phyloP scores from a whole-genome alignment of 1,139 yeast genomes.

The Yamadazyma conglobata region DNA sequence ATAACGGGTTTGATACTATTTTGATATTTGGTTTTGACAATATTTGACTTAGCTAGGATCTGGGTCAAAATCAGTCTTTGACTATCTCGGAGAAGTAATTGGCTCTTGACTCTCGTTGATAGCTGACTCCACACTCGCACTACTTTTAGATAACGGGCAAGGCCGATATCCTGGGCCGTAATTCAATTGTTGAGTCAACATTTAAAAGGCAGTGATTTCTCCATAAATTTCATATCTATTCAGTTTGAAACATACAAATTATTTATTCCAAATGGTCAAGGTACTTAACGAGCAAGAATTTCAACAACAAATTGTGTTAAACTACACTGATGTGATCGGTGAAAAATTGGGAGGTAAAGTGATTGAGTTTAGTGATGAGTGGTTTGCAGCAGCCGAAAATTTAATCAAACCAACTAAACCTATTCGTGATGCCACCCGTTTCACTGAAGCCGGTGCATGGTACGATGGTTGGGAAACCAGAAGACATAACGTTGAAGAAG shows the following conservation, averaged over 20 bases:
- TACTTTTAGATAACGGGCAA: constrained; percentile 4
- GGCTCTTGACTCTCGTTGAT: constrained; percentile 5
- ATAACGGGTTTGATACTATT: no score
- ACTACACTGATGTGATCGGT: constrained; percentile 73
- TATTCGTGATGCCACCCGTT: constrained; percentile 73
- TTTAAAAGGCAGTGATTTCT: no score
- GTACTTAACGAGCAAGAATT: constrained; percentile 38
- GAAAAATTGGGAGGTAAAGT: constrained; percentile 78
- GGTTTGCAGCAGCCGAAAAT: constrained; percentile 94
- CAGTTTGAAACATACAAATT: background rate
- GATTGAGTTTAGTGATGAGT: constrained; percentile 72
- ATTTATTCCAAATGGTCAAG: constrained; percentile 22
- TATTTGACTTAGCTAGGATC: no score
- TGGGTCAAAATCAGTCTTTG: no score
- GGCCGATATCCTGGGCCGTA: constrained; percentile 1
- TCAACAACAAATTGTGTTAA: constrained; percentile 41
- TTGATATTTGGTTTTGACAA: no score
- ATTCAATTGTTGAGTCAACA: background rate
- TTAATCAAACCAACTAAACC: constrained; percentile 78
- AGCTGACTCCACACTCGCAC: no score
- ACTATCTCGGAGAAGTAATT: background rate
- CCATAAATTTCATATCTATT: no score
- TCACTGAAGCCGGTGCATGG: constrained; percentile 90
- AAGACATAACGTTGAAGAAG: constrained; percentile 78
- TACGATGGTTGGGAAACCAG: constrained; percentile 98